Conservation (phyloP, 345 rosid species). For the Ceriops tagal region DNA sequence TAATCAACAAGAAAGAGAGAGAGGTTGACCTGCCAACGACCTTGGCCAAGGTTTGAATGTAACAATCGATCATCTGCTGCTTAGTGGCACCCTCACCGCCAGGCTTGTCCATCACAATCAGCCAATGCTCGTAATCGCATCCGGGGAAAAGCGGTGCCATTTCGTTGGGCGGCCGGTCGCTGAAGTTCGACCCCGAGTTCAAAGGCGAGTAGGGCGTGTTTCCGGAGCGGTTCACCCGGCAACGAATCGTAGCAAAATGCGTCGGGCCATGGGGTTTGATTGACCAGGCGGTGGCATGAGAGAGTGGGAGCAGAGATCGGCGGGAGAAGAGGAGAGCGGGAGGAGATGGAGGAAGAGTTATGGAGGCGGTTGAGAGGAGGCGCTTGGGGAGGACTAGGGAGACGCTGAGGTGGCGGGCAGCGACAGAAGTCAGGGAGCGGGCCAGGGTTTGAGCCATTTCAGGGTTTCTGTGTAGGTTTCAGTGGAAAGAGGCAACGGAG, state of each 20-base stretch:
- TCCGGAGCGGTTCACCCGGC: conserved; percentile 74
- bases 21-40: conserved; percentile 63
- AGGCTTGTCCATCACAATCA: conserved; percentile 91
- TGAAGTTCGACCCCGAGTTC: conserved; percentile 81
- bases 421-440: conserved; percentile 27
- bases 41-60: conserved; percentile 73
- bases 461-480: not conserved
- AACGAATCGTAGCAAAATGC: conserved; percentile 53
- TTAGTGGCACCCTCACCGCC: conserved; percentile 84
- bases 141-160: conserved; percentile 96
- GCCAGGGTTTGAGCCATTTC: conserved; percentile 60
- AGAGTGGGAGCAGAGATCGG: conserved; percentile 35
- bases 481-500: not conserved
- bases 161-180: conserved; percentile 93
- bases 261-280: conserved; percentile 16
- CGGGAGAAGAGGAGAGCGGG: conserved; percentile 38
- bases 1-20: not conserved
- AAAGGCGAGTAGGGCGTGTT: conserved; percentile 75
- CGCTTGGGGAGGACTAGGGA: conserved; percentile 35
- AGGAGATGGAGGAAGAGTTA: conserved; percentile 37
- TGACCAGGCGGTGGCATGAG: conserved; percentile 22
- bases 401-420: conserved; percentile 46
- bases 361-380: conserved; percentile 28
- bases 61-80: conserved; percentile 94
- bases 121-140: conserved; percentile 96